Conservation (phyloP, 768 basidiomycete genomes). For the Dictyophora rubrovolvata region DNA sequence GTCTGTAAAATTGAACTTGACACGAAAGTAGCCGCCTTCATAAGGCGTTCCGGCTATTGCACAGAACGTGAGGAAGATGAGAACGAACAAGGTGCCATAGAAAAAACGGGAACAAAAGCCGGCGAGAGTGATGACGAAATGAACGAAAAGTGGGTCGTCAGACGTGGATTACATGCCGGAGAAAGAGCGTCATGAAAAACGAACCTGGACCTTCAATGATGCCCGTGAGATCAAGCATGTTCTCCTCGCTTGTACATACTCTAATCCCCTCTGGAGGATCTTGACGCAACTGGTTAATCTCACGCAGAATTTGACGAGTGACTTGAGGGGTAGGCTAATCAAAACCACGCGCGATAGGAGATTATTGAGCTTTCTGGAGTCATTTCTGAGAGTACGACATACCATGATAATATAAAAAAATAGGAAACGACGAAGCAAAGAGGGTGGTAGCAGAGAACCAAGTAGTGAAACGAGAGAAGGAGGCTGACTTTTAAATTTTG, state of each 20-base stretch:
- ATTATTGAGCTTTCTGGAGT: not conserved
- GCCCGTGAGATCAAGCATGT: constrained; percentile 79
- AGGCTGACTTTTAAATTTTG: not conserved
- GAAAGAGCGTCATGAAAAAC: constrained; percentile 17
- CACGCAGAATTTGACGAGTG: constrained; percentile 81
- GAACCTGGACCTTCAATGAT: constrained; percentile 85
- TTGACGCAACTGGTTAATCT: constrained; percentile 69
- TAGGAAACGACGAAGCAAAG: not conserved
- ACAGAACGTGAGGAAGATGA: not conserved
- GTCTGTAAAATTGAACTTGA: constrained; percentile 82
- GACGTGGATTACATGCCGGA: constrained; percentile 1
- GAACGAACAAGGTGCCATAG: not conserved
- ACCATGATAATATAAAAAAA: not conserved
- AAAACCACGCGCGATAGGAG: not conserved
- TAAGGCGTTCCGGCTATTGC: constrained; percentile 54
- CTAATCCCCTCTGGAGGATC: constrained; percentile 90
- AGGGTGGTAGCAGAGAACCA: not conserved
- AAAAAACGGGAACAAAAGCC: not conserved
- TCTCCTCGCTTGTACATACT: constrained; percentile 75
- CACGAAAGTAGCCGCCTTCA: constrained; percentile 58
- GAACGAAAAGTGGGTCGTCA: constrained; percentile 7
- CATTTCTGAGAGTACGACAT: not conserved
- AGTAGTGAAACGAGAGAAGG: not conserved
- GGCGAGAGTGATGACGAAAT: not conserved
- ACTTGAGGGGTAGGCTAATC: constrained; percentile 21